Conservation (phyloP, 2,329 filamentous ascomycete species). For the Cercospora brassicicola region DNA sequence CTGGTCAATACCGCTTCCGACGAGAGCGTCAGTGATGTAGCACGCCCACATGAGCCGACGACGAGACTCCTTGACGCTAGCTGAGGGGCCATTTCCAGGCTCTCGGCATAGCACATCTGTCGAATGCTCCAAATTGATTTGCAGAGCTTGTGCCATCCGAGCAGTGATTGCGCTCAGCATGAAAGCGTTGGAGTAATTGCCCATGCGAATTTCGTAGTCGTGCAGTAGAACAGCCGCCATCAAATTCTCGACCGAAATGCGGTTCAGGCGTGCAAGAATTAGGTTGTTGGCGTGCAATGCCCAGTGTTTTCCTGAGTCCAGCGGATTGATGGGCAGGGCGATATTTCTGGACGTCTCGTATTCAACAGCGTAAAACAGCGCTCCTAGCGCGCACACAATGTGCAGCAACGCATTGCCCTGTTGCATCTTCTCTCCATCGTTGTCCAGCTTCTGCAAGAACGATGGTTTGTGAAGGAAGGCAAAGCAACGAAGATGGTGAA, state of each 20-base stretch:
- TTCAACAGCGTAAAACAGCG: conserved; percentile 29
- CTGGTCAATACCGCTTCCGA: conserved; percentile 31
- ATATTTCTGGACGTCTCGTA: conserved; percentile 18
- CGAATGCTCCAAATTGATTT: conserved; percentile 32
- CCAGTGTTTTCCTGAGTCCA: conserved; percentile 30
- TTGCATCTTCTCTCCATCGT: conserved; percentile 25
- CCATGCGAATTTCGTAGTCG: conserved; percentile 31
- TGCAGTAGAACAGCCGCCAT: conserved; percentile 31
- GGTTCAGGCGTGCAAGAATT: conserved; percentile 27
- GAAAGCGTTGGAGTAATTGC: conserved; percentile 31
- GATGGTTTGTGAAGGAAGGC: conserved; percentile 32
- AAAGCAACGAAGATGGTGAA: conserved; percentile 31
- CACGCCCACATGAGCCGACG: conserved; percentile 32
- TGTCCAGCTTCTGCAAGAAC: conserved; percentile 29
- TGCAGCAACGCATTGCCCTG: conserved; percentile 27
- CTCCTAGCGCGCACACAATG: conserved; percentile 30
- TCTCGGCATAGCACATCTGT: conserved; percentile 30
- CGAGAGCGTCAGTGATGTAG: conserved; percentile 30
- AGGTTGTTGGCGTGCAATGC: conserved; percentile 28
- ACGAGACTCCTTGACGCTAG: conserved; percentile 31
- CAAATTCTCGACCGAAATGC: conserved; percentile 30
- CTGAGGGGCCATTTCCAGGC: conserved; percentile 24
- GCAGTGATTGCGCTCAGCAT: conserved; percentile 32
- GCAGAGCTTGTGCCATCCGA: conserved; percentile 31
- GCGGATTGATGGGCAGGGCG: conserved; percentile 22